These are phyloP conservation scores for Claviceps citrina DNA, from an alignment of 2,329 filamentous ascomycete genomes.

Conservation along the genomic window DNA sequence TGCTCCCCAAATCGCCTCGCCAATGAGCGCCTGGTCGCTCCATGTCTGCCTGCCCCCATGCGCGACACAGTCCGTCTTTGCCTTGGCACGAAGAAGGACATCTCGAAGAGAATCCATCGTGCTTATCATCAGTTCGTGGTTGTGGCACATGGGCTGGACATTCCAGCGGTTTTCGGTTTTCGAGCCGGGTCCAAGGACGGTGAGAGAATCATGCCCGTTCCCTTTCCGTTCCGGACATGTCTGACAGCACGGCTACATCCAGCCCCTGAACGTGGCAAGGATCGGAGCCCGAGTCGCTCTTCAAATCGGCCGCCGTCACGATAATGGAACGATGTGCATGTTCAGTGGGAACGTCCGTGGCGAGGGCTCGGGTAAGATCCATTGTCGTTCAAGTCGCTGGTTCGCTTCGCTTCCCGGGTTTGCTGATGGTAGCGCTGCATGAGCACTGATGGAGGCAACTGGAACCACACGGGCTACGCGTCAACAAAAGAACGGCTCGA, in stretches of 20 bases:
- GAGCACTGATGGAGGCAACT: conserved; percentile 22
- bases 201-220: conserved; percentile 16
- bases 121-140: conserved; percentile 21
- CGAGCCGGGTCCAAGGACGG: too few relatives aligned
- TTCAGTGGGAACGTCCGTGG: not conserved
- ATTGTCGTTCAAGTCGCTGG: conserved; percentile 13
- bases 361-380: conserved; percentile 10
- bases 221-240: conserved; percentile 21
- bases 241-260: conserved; percentile 17
- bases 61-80: conserved; percentile 12
- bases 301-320: conserved; percentile 15
- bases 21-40: conserved; percentile 24
- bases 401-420: conserved; percentile 22
- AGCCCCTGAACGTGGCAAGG: too few relatives aligned
- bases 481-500: conserved; percentile 22
- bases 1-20: conserved; percentile 25
- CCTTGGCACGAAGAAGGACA: conserved; percentile 13
- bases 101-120: conserved; percentile 16
- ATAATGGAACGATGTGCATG: too few relatives aligned
- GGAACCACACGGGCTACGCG: conserved; percentile 25
- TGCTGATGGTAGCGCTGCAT: conserved; percentile 21
- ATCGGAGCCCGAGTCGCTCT: too few relatives aligned
- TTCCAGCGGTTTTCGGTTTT: too few relatives aligned
- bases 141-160: conserved; percentile 21
- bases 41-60: conserved; percentile 19